phyloP scores from a whole-genome alignment of 495 filamentous ascomycete genomes.

The Astrothelium subdiscretum region DNA sequence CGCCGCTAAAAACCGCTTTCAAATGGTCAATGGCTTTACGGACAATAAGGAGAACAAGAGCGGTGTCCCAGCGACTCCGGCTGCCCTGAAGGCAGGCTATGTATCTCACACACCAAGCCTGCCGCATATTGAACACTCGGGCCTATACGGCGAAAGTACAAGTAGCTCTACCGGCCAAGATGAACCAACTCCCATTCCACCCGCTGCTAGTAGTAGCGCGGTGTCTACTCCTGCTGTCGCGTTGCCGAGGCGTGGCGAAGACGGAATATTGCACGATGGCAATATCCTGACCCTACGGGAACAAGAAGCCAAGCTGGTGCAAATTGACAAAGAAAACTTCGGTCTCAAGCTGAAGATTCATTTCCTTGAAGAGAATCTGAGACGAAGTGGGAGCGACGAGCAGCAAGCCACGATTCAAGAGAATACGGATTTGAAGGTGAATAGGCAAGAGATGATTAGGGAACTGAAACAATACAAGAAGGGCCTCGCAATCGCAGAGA shows the following conservation, averaged over 20 bases:
- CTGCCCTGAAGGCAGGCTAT: conserved; percentile 48
- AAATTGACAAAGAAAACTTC: conserved; percentile 88
- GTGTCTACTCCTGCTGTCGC: conserved; percentile 62
- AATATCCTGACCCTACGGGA: conserved; percentile 83
- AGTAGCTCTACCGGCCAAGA: conserved; percentile 41
- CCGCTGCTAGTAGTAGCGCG: conserved; percentile 62
- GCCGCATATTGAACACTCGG: conserved; percentile 46
- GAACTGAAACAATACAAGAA: conserved; percentile 80
- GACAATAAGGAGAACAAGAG: conserved; percentile 21
- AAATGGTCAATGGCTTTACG: conserved; percentile 43
- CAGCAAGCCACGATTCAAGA: conserved; percentile 79
- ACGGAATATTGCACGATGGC: conserved; percentile 61
- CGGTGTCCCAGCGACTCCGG: conserved; percentile 56
- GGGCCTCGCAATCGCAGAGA: conserved; percentile 62
- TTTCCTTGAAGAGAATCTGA: conserved; percentile 65
- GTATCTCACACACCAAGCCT: conserved; percentile 41
- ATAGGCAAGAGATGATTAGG: conserved; percentile 72
- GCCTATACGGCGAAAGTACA: conserved; percentile 54
- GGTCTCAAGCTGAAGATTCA: conserved; percentile 70
- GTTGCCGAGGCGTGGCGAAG: conserved; percentile 48
- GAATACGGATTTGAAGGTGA: conserved; percentile 90
- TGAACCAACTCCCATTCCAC: conserved; percentile 53
- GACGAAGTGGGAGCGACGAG: conserved; percentile 75
- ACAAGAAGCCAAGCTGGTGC: conserved; percentile 86
- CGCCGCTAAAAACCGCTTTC: conserved; percentile 63